Percentiles rank a stretch among this genome's conserved stretches.
Evolutionary conservation across 2,329 filamentous ascomycete genomes (phyloP).

Genomic region (Aspergillus transmontanensis): DNA sequence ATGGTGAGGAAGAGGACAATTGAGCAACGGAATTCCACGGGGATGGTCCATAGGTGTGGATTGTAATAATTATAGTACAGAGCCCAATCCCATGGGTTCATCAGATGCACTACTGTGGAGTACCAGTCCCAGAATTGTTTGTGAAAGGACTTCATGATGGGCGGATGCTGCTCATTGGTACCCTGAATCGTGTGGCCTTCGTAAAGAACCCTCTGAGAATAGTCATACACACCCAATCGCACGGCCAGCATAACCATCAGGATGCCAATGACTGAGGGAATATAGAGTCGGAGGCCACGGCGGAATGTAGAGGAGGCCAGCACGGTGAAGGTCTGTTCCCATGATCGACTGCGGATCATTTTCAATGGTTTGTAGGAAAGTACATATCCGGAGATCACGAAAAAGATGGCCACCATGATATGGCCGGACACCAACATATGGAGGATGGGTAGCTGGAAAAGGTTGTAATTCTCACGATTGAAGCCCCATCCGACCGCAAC

Average conservation of each 20-base stretch:
- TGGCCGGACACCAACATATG: conserved; percentile 49
- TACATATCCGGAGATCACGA: conserved; percentile 53
- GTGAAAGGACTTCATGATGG: conserved; percentile 33
- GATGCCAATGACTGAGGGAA: conserved; percentile 45
- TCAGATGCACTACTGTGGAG: conserved; percentile 34
- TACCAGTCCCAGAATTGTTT: conserved; percentile 43
- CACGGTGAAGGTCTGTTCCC: conserved; percentile 42
- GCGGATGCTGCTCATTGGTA: conserved; percentile 48
- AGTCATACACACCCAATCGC: conserved; percentile 44
- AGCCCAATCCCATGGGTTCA: conserved; percentile 42
- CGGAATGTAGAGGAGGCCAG: conserved; percentile 49
- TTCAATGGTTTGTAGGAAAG: conserved; percentile 47
- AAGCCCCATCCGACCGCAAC: conserved; percentile 45
- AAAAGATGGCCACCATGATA: conserved; percentile 52
- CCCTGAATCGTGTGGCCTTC: conserved; percentile 42
- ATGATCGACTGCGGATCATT: conserved; percentile 39
- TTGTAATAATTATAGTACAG: conserved; percentile 49
- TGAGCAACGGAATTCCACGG: conserved; percentile 49
- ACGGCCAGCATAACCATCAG: conserved; percentile 45
- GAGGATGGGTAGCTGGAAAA: conserved; percentile 46
- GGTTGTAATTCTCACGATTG: conserved; percentile 40
- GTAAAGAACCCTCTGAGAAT: conserved; percentile 38
- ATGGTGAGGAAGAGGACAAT: conserved; percentile 47
- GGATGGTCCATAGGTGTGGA: conserved; percentile 51
- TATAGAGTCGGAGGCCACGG: conserved; percentile 45